Conservation (phyloP, 768 basidiomycete genomes). For the Galerina sulciceps region DNA sequence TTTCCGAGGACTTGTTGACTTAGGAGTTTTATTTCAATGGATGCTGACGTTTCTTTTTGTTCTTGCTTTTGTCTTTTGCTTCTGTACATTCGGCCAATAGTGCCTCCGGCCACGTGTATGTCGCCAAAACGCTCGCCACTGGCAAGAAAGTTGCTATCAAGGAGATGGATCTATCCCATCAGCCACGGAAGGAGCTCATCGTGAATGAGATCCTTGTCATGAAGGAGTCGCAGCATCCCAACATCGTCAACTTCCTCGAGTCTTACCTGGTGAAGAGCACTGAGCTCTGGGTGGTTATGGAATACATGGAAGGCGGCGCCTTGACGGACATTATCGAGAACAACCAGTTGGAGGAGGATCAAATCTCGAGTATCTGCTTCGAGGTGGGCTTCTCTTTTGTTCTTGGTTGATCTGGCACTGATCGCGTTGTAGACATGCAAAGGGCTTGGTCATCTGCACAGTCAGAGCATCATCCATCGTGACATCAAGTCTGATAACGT, state of each 20-base stretch:
- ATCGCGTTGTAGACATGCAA: conserved; percentile 78
- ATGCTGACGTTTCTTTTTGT: conserved; percentile 21
- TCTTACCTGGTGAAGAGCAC: conserved; percentile 86
- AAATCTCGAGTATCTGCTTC: conserved; percentile 88
- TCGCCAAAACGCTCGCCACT: conserved; percentile 86
- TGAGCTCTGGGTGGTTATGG: conserved; percentile 98
- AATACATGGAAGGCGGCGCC: conserved; percentile 98
- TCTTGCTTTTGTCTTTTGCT: conserved; percentile 5
- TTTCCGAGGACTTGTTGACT: background rate
- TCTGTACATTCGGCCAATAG: conserved; percentile 40
- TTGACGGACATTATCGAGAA: conserved; percentile 98
- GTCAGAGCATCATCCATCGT: conserved; percentile 93
- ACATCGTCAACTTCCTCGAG: conserved; percentile 95
- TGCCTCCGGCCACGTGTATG: conserved; percentile 97
- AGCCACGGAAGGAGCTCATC: conserved; percentile 96
- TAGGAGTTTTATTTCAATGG: conserved; percentile 3
- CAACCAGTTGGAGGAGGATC: conserved; percentile 92
- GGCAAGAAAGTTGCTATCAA: conserved; percentile 96
- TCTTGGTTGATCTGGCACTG: background rate
- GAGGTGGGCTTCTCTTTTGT: conserved; percentile 63
- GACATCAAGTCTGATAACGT: conserved; percentile 99
- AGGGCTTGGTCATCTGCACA: conserved; percentile 90
- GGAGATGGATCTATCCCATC: conserved; percentile 95
- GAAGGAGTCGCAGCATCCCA: conserved; percentile 97
- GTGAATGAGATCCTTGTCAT: conserved; percentile 98